Conservation (phyloP, 441 rosid species). For the Populus hybrid region DNA sequence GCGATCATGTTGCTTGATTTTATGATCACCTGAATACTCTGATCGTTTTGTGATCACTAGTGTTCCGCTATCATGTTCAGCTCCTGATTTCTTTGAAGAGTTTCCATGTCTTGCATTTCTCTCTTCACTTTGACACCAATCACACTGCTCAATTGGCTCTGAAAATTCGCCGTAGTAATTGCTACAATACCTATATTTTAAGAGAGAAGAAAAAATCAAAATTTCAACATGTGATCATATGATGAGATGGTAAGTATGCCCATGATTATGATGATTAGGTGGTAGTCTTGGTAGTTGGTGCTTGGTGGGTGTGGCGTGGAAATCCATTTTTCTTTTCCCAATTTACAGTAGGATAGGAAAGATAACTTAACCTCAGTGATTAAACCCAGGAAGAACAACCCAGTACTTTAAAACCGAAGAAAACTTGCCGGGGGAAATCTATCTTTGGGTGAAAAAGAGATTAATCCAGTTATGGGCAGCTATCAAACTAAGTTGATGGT, state of each 20-base stretch:
- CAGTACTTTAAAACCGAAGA: background rate
- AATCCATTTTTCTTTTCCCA: background rate
- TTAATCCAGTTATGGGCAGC: slow-evolving; percentile 5
- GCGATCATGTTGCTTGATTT: slow-evolving; percentile 53
- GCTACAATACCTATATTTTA: slow-evolving; percentile 68
- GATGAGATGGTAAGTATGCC: background rate
- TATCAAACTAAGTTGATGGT: background rate
- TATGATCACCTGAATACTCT: slow-evolving; percentile 47
- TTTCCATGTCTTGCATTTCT: slow-evolving; percentile 39
- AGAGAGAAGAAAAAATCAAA: background rate
- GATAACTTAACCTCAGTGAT: background rate
- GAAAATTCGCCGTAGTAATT: slow-evolving; percentile 64
- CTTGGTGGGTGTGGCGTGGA: background rate
- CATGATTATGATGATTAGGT: background rate
- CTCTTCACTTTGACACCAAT: slow-evolving; percentile 88
- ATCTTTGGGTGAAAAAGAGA: background rate
- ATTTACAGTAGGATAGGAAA: background rate
- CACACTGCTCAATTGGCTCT: slow-evolving; percentile 61
- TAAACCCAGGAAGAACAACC: background rate
- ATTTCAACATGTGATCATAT: background rate
- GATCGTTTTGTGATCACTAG: slow-evolving; percentile 45
- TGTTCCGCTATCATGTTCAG: slow-evolving; percentile 28
- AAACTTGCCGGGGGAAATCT: background rate
- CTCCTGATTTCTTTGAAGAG: slow-evolving; percentile 52
- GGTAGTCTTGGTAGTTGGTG: slow-evolving; percentile 4